These are phyloP conservation scores for Linnemannia elongata DNA, from an alignment of 192 early-diverging fungal species.

Conservation along the genomic window DNA sequence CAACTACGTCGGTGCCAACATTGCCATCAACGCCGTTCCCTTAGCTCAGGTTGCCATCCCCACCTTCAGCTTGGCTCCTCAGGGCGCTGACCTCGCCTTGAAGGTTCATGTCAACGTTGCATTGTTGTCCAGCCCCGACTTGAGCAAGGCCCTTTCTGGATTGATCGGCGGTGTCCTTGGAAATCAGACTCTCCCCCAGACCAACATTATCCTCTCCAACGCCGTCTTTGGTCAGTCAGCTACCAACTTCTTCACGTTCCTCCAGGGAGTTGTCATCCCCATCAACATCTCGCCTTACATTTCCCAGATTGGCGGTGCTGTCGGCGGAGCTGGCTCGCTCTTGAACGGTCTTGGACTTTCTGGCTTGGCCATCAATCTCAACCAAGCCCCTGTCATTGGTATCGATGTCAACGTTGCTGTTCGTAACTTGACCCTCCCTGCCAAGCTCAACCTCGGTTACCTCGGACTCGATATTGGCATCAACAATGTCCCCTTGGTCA, in stretches of 20 bases:
- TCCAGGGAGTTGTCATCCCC: slow-evolving; percentile 15
- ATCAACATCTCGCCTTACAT: slow-evolving; percentile 19
- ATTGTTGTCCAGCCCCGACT: slow-evolving; percentile 2
- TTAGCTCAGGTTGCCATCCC: slow-evolving; percentile 18
- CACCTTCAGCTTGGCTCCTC: slow-evolving; percentile 18
- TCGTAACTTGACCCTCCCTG: slow-evolving; percentile 22
- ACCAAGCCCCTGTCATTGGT: slow-evolving; percentile 17
- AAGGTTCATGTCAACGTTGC: slow-evolving; percentile 10
- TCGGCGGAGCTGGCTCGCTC: slow-evolving; percentile 5
- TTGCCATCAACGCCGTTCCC: slow-evolving; percentile 9
- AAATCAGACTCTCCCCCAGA: slow-evolving; percentile 32
- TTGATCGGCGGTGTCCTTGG: slow-evolving; percentile 15
- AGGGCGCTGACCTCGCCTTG: slow-evolving; percentile 3
- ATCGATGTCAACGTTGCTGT: slow-evolving; percentile 30
- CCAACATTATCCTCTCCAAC: slow-evolving; percentile 14
- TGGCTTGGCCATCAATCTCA: slow-evolving; percentile 12
- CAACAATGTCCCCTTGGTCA: slow-evolving; percentile 29
- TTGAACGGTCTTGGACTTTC: slow-evolving; percentile 11
- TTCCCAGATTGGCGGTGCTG: slow-evolving; percentile 7
- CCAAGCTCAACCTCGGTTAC: slow-evolving; percentile 27
- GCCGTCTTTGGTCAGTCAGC: slow-evolving; percentile 30
- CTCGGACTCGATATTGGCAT: slow-evolving; percentile 25
- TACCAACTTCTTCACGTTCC: slow-evolving; percentile 26
- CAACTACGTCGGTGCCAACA: slow-evolving; percentile 33
- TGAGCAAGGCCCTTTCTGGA: slow-evolving; percentile 19